Conservation (phyloP, 139 green algal species). For the Picochlorum sp. region DNA sequence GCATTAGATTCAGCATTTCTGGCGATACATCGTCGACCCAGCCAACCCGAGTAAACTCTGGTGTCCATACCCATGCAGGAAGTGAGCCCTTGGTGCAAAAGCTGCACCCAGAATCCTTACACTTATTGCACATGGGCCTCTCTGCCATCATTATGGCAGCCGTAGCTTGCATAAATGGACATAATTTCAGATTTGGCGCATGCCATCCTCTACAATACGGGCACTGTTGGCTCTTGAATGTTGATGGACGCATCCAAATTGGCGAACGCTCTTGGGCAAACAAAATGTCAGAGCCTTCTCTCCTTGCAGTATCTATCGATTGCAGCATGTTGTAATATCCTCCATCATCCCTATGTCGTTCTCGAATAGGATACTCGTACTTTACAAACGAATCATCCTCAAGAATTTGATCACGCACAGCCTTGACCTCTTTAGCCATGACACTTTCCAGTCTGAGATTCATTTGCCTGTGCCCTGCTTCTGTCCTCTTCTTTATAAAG, state of each 20-base stretch:
- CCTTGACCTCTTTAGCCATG: too few species aligned
- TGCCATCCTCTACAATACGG: not conserved
- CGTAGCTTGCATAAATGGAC: constrained; percentile 18
- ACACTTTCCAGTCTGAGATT: too few species aligned
- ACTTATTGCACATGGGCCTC: constrained; percentile 6
- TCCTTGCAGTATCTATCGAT: not conserved
- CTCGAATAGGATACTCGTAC: too few species aligned
- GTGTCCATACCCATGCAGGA: not conserved
- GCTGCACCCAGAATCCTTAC: constrained; percentile 12
- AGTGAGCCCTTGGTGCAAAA: not conserved
- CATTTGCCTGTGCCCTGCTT: too few species aligned
- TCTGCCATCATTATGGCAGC: constrained; percentile 10
- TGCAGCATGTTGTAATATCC: not conserved
- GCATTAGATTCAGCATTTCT: constrained; percentile 16
- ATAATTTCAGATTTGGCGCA: not conserved
- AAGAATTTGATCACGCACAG: too few species aligned
- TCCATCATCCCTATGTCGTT: not conserved
- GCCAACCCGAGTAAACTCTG: not conserved
- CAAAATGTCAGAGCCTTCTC: not conserved
- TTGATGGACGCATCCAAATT: not conserved
- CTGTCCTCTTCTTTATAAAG: too few species aligned
- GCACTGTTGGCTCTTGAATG: constrained; percentile 6
- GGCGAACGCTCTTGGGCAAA: not conserved
- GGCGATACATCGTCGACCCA: constrained; percentile 15
- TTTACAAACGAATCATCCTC: too few species aligned